Base-by-base conservation (phyloP, 306 rosid genomes). In the Lablab purpureus region DNA sequence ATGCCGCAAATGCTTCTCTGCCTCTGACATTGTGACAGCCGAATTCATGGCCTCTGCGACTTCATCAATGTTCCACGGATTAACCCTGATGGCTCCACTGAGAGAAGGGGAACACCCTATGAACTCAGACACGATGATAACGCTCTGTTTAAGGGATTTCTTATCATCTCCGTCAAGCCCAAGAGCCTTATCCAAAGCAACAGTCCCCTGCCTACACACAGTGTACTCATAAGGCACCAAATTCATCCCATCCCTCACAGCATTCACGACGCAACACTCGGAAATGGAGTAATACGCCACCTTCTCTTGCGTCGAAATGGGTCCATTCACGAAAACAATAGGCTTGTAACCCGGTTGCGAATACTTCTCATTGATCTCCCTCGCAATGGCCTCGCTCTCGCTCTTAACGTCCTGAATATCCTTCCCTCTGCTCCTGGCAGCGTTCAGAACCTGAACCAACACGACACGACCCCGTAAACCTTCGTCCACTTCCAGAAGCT, bases 181-280 rank as follows among this genome's bases (percentile, higher is more conserved):
- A 55, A 87, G 55, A 14, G 82, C 88, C 82, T 78, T 86, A 32
- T 85, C 90, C 87, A 87, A 73, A 18, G 76, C 87, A 75, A 71
- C 27, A 73, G 80, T 78, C 10, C 89, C 88, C 83, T 91, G 92
- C 25, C 94, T 85, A 13, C 90, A 91, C 60, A 91, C 94, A 30
- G 97, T 90, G 78, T 89, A 91, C 79, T 56, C 67, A 43, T 91
- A 91, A 56, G 94, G 94, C 72, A 89, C 87, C 85, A 91, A 81
- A 76, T 91, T 91, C 97, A 91, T 88, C 10, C 97, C 97, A 82
- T 91, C 97, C 56, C 97, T 87, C 72, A 89, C 93, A 30, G 88
- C 87, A 86, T 82, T 91, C 65, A 90, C 94, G 11, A 89, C 73
- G 18, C 91, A 90, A 30, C 92, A 89, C 34, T 91, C 94, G 0